Base-by-base conservation (phyloP, 2,329 filamentous ascomycete genomes). In the Chaetothyriales sp. region DNA sequence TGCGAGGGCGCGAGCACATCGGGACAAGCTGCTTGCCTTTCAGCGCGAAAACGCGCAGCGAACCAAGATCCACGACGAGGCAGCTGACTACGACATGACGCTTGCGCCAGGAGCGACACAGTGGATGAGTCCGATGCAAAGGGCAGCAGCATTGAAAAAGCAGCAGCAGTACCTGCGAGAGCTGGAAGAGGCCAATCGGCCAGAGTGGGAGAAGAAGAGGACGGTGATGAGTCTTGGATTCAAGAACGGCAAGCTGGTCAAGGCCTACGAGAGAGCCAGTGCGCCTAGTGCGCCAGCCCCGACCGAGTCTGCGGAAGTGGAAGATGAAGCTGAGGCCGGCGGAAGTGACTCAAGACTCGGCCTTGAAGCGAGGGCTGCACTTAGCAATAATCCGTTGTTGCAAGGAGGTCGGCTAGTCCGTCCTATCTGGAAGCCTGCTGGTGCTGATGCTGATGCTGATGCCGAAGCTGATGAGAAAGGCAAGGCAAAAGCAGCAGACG, bases 141-240 rank as follows among this genome's bases (percentile, higher is more conserved):
- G 88, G 43, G 89, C 88, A 0, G 73, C 81, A 57, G 86, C 92
- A 64, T 70, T 95, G 51, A 93, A 90, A 67, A 77, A 81, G 52
- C 89, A 95, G 67, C 88, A 94, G 67, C 86, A 84, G 64, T 71
- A 89, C 2, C 68, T 94, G 58, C 73, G 86, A 4, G 86, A 94
- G 66, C 81, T 92, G 73, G 86, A 94, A 61, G 93, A 88, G 81
- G 84, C 84, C 58, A 81, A 84, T 3, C 73, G 78, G 48, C 87
- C 88, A 0, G 89, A 93, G 55, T 95, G 88, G 66, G 89, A 95
- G 70, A 94, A 90, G 74, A 77, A 86, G 52, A 79, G 77, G 59
- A 82, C 92, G 53, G 83, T 95, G 1, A 77, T 93, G 57, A 90
- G 84, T 62, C 84, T 95, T 54, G 87, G 95, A 63, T 70, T 95